phyloP scores from a whole-genome alignment of 306 rosid species.

The Corylus avellana region DNA sequence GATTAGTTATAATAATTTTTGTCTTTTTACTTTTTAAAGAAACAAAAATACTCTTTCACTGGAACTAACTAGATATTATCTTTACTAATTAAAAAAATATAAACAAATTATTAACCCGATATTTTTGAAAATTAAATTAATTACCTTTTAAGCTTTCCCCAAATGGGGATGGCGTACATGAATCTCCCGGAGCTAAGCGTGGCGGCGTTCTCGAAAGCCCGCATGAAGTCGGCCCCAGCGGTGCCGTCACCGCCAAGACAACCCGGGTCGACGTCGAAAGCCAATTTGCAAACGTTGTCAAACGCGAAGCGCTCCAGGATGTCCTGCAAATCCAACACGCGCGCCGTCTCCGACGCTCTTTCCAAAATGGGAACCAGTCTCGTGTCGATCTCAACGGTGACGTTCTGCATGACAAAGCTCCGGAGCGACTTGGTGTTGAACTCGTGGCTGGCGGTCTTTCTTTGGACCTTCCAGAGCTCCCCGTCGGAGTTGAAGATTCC shows the following conservation, averaged over 20 bases:
- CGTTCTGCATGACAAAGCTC: constrained; percentile 53
- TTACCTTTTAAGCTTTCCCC: constrained; percentile 15
- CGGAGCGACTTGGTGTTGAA: constrained; percentile 67
- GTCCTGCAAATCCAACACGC: constrained; percentile 53
- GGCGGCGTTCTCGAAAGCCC: constrained; percentile 64
- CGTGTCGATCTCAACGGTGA: constrained; percentile 40
- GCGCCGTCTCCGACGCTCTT: constrained; percentile 19
- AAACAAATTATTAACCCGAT: too few species aligned
- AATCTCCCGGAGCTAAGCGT: constrained; percentile 46
- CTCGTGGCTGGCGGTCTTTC: constrained; percentile 70
- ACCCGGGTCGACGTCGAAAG: constrained; percentile 56
- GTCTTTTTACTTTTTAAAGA: too few species aligned
- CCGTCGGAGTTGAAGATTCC: constrained; percentile 79
- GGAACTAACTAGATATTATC: too few species aligned
- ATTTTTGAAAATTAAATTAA: too few species aligned
- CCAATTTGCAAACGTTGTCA: constrained; percentile 68
- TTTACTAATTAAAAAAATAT: too few species aligned
- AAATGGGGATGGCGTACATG: constrained; percentile 15
- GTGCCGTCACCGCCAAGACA: constrained; percentile 53
- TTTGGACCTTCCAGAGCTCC: constrained; percentile 56
- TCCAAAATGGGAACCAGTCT: constrained; percentile 51
- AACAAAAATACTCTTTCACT: too few species aligned
- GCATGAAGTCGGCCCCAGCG: constrained; percentile 50
- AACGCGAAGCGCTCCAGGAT: constrained; percentile 67
- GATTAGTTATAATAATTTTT: too few species aligned